Conservation (phyloP, 257 asterid species). For the Lycium barbarum region DNA sequence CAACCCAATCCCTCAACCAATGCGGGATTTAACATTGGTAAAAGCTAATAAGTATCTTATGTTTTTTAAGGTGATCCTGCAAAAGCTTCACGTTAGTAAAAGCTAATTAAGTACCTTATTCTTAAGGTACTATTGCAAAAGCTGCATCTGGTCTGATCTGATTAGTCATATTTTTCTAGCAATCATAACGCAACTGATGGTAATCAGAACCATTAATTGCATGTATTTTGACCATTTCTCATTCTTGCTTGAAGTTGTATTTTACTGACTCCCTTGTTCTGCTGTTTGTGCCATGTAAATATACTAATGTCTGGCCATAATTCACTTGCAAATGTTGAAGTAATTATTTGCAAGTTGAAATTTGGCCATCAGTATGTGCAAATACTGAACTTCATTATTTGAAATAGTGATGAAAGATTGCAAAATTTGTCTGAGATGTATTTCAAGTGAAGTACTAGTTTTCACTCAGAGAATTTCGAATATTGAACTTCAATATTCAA, state of each 20-base stretch:
- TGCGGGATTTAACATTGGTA: background rate
- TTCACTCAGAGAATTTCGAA: background rate
- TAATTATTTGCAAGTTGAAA: background rate
- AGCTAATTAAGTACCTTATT: background rate
- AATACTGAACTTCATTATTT: background rate
- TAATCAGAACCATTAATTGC: constrained; percentile 2
- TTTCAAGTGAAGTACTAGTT: background rate
- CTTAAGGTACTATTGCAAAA: background rate
- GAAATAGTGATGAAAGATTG: background rate
- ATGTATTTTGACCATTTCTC: background rate
- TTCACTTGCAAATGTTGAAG: background rate
- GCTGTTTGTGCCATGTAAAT: background rate
- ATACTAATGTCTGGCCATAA: background rate
- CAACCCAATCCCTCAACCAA: background rate
- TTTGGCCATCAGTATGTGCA: constrained; percentile 1
- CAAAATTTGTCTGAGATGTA: background rate
- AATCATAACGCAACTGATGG: background rate
- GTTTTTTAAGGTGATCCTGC: background rate
- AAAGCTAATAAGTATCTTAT: background rate
- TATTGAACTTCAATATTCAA: no score
- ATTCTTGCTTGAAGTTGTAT: background rate
- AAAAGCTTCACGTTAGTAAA: constrained; percentile 8
- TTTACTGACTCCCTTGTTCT: constrained; percentile 9
- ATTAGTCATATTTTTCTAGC: background rate
- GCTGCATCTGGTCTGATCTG: constrained; percentile 1